phyloP scores from a whole-genome alignment of 2,329 filamentous ascomycete species.

The Xylariaceae sp. region DNA sequence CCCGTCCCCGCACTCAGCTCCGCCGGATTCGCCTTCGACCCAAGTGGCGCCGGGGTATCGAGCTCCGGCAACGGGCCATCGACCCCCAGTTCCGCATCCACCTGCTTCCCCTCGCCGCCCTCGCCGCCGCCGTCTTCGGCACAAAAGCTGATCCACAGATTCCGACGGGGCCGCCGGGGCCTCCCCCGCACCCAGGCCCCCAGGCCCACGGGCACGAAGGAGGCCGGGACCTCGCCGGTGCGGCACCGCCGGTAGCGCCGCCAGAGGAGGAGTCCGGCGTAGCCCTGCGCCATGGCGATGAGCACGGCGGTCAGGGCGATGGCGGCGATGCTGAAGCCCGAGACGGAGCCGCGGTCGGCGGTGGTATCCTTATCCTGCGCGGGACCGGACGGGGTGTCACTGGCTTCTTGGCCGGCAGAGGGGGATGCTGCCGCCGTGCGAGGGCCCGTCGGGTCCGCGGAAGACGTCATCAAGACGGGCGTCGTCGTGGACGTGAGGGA shows the following conservation, averaged over 20 bases:
- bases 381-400: background rate
- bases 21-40: constrained; percentile 22
- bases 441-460: no score
- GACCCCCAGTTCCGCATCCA: constrained; percentile 21
- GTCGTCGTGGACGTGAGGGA: background rate
- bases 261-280: constrained; percentile 6
- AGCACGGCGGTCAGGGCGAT: constrained; percentile 19
- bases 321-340: constrained; percentile 15
- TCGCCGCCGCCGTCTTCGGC: no score
- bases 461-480: background rate
- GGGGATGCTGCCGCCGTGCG: no score
- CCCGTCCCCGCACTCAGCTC: constrained; percentile 12
- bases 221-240: constrained; percentile 2
- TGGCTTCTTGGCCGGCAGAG: background rate
- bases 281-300: constrained; percentile 14
- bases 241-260: constrained; percentile 19
- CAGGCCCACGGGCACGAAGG: constrained; percentile 8
- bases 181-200: constrained; percentile 1
- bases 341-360: background rate
- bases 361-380: background rate
- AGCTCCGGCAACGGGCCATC: constrained; percentile 22
- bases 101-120: constrained; percentile 1
- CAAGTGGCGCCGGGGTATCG: constrained; percentile 10
- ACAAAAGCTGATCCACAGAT: background rate
- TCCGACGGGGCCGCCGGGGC: background rate